Evolutionary conservation across 2,329 filamentous ascomycete species (phyloP), one percentile per base, ranked within the genome.

Genomic region (Arthrobotrys musiformis): DNA sequence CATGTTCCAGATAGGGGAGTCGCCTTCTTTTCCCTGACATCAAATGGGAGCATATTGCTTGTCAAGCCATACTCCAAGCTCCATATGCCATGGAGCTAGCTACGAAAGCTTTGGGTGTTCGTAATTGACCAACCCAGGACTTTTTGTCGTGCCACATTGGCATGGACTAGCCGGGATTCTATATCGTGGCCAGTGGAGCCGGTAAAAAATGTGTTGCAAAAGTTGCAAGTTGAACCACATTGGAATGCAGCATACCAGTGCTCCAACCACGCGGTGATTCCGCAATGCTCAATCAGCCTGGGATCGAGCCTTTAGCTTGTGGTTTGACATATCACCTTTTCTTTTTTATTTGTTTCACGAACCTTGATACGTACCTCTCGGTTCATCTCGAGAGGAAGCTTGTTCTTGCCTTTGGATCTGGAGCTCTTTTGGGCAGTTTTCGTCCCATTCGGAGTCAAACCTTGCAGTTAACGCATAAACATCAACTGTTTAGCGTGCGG

Each of bases 61-160:
- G 13, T 33, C 40, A 5, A 48, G 26, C 44, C 26, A 46, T n/a
- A 8, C 30, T 46, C 30, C n/a, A n/a, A n/a, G n/a, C n/a, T n/a
- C n/a, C n/a, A n/a, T n/a, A n/a, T n/a, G n/a, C n/a, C n/a, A 40
- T 17, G 13, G 22, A 13, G 33, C 54, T 33, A 35, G 63, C n/a
- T n/a, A n/a, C n/a, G n/a, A n/a, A 28, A 58, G 46, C 56, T 56
- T 76, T 63, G 30, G 48, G 44, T 1, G 42, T 22, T 46, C 44
- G 22, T 4, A 24, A n/a, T 48, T 37, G 40, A n/a, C 48, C 24
- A 56, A 54, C 50, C 28, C 4, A 48, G 28, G 28, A 30, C 19
- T 48, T 17, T 64, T 7, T 64, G 72, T 76, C 58, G 72, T 76
- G 72, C 72, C 72, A 76, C 72, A 70, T 62, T 19, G 19, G 37